Evolutionary conservation across 2,329 filamentous ascomycete genomes (phyloP), one percentile per base, ranked within the genome.

Genomic region (Cladophialophora immunda): DNA sequence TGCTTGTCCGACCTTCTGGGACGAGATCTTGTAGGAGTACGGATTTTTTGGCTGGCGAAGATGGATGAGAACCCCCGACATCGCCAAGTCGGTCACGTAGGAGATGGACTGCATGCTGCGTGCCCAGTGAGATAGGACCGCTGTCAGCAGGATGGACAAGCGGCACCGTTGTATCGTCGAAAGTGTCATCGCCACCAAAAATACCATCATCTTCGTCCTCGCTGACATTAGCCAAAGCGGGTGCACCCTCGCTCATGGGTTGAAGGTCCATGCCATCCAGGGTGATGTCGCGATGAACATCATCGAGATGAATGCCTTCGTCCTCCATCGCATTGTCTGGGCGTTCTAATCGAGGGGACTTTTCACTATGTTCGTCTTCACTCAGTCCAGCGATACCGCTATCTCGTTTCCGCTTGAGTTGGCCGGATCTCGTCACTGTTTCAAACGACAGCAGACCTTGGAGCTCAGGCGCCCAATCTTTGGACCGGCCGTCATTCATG

Each of bases 61-160:
- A 87, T 2, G 90, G 86, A 70, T 89, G 88, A 22, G 86, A 84
- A 55, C 89, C 90, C 4, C 88, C 89, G 34, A 92, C 88, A 29
- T 78, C 78, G 22, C 94, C 93, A 71, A 99, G 97, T 29, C 92
- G 86, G 66, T 97, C 93, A 62, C 95, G 91, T 8, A 99, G 87
- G 61, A 98, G 87, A 78, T 99, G 94, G 22, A 99, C 96, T 36
- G 95, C 95, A 75, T 97, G 94, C 80, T 96, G 95, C 11, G 95
- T 99, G 67, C 93, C 94, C 19, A 97, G 81, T 0, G 94, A 97
- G 8, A 98, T 90, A 0, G 93, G 92, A 0, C 93, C 93, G 70
- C 89, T 92, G 70, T 97, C 93, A 32, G 89, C 88, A 11, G 93
- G 92, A 75, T 95, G 92, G 3, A 94, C 87, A 3, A 92, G 80